These are phyloP conservation scores for Baorangia bicolor DNA, from an alignment of 768 basidiomycete species.

Conservation along the genomic window DNA sequence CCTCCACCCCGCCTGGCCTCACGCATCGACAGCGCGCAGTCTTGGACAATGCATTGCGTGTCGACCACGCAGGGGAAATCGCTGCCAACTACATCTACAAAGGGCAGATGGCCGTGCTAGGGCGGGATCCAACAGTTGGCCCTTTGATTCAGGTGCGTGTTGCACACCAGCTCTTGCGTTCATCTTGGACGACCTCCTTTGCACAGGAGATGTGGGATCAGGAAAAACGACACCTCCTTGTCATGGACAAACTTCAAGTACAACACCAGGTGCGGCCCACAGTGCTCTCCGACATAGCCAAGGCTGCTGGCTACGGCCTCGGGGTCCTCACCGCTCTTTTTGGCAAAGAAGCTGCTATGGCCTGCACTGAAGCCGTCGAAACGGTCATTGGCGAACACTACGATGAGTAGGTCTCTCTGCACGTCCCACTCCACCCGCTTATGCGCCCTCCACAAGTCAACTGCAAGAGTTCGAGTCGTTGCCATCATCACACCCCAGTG, in stretches of 20 bases:
- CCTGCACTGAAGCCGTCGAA: conserved; percentile 97
- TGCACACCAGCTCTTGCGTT: neutral
- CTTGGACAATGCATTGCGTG: conserved; percentile 72
- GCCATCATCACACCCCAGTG: conserved; percentile 69
- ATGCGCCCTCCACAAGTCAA: conserved; percentile 53
- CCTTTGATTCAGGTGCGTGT: conserved; percentile 71
- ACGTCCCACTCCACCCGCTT: neutral
- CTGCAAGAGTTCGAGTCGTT: conserved; percentile 68
- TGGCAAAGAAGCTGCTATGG: conserved; percentile 95
- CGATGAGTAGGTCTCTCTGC: conserved; percentile 73
- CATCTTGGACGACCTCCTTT: conserved; percentile 1
- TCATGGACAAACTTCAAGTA: conserved; percentile 80
- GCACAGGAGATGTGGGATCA: conserved; percentile 96
- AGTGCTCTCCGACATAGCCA: conserved; percentile 77
- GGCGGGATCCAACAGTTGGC: conserved; percentile 52
- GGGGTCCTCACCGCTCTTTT: conserved; percentile 84
- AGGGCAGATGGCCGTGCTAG: conserved; percentile 79
- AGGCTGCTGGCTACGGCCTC: conserved; percentile 82
- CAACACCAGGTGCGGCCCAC: conserved; percentile 89
- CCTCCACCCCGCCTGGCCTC: conserved; percentile 56
- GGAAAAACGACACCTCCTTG: conserved; percentile 86
- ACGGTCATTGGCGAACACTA: conserved; percentile 98
- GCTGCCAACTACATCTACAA: conserved; percentile 96
- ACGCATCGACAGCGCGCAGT: conserved; percentile 45
- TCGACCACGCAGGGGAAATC: conserved; percentile 95